Conservation (phyloP, 495 filamentous ascomycete species). For the Talaromyces adpressus region DNA sequence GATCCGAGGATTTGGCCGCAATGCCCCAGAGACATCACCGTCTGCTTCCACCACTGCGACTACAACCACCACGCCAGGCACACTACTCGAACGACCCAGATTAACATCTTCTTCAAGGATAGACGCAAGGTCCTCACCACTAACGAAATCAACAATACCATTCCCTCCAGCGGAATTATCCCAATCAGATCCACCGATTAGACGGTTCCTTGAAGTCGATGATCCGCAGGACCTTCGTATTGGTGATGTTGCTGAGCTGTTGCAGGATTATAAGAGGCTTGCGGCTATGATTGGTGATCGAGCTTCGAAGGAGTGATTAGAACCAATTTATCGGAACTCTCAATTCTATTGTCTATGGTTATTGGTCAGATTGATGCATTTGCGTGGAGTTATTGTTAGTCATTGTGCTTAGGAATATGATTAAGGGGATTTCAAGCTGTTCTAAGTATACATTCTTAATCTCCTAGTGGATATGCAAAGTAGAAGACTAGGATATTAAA, state of each 20-base stretch:
- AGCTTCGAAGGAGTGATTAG: background rate
- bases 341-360: background rate
- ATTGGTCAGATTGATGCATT: background rate
- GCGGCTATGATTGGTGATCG: slow-evolving; percentile 32
- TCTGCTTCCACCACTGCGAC: slow-evolving; percentile 21
- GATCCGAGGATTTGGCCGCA: slow-evolving; percentile 70
- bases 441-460: background rate
- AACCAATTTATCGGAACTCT: background rate
- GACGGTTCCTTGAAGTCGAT: slow-evolving; percentile 73
- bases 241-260: slow-evolving; percentile 71
- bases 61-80: background rate
- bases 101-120: background rate
- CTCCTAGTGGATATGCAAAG: background rate
- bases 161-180: background rate
- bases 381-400: slow-evolving; percentile 1
- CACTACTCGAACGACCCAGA: slow-evolving; percentile 14
- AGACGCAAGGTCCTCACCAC: background rate
- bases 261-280: slow-evolving; percentile 83
- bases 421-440: background rate
- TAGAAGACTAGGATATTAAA: background rate
- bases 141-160: background rate
- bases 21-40: slow-evolving; percentile 28
- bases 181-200: slow-evolving; percentile 58
- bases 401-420: background rate
- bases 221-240: slow-evolving; percentile 72